A percentile compares a stretch with the other conserved stretches of the same genome.
Evolutionary conservation across 768 basidiomycete species (phyloP).

Genomic region (Suillus lakei): DNA sequence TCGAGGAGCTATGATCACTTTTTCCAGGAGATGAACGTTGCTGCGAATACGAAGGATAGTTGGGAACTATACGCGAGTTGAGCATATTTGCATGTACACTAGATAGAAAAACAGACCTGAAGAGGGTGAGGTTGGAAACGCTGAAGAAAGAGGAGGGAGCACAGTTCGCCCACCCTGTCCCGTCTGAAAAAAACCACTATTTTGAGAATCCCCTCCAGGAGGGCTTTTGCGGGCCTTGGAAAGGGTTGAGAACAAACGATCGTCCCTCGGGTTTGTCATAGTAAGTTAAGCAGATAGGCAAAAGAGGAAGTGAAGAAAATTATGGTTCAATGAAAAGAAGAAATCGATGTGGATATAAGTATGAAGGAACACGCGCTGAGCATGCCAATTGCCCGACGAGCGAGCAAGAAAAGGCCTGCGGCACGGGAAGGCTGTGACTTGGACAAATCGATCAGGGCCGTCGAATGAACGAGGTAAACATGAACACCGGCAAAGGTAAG

Average conservation of each 20-base stretch:
- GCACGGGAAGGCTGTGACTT: slow-evolving; percentile 42
- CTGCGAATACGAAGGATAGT: slow-evolving; percentile 64
- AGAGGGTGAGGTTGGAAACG: slow-evolving; percentile 89
- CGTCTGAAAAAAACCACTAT: slow-evolving; percentile 70
- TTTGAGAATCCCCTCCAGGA: slow-evolving; percentile 65
- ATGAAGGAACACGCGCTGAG: slow-evolving; percentile 47
- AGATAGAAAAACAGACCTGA: slow-evolving; percentile 79
- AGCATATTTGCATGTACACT: slow-evolving; percentile 57
- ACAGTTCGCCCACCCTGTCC: slow-evolving; percentile 90
- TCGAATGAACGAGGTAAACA: slow-evolving; percentile 52
- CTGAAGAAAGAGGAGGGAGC: slow-evolving; percentile 84
- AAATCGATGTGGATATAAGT: slow-evolving; percentile 60
- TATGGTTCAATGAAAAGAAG: slow-evolving; percentile 50
- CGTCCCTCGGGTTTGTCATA: slow-evolving; percentile 76
- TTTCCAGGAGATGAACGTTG: slow-evolving; percentile 66
- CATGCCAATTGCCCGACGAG: slow-evolving; percentile 48
- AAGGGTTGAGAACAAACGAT: slow-evolving; percentile 70
- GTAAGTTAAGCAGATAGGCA: slow-evolving; percentile 60
- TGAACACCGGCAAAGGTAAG: slow-evolving; percentile 45
- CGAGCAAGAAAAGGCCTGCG: slow-evolving; percentile 32
- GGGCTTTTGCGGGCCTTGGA: slow-evolving; percentile 66
- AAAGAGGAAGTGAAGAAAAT: slow-evolving; percentile 52
- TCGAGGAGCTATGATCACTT: slow-evolving; percentile 56
- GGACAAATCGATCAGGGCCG: slow-evolving; percentile 46
- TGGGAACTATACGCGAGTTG: slow-evolving; percentile 63